Base-by-base conservation (phyloP, 164 flowering plant species). In the Aristolochia contorta region DNA sequence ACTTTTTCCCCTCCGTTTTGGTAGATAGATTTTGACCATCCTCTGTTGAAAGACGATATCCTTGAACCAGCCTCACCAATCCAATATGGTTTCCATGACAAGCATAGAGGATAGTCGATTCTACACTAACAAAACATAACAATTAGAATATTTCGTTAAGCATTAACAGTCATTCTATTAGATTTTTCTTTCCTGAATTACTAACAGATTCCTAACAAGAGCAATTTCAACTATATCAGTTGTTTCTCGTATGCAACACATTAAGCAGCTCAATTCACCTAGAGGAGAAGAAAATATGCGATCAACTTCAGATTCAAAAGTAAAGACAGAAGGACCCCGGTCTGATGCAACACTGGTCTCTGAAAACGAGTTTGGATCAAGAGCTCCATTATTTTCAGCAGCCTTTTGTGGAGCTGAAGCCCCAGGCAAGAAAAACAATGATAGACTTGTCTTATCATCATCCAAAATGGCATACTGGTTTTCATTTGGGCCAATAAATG, bases 241-340 rank as follows among this genome's bases (percentile, higher is more conserved):
- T 54, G 24, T 12, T 22, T 6, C 16, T 24, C 20, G 14, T 24
- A 16, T 54, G 22, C 12, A 47, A 32, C 15, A 51, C 30, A 52
- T 43, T 54, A 53, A 23, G 23, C 16, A 10, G 56, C 56, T 27
- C 33, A 16, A 47, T 54, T 54, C 30, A 91, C 99, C 99, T 82
- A 88, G 51, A 27, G 99, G 99, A 55, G 99, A 82, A 58, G 95
- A 80, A 79, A 88, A 94, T 63, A 94, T 86, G 50, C 96, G 85
- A 73, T 94, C 97, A 70, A 90, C 87, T 82, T 86, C 96, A 69
- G 78, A 76, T 57, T 94, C 97, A 79, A 94, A 91, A 76, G 76
- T 62, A 75, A 88, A 89, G 46, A 73, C 86, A 67, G 79, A 10
- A 22, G 95, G 89, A 24, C 99, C 97, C 66, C 67, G 72, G 56